Conservation (phyloP, 2,329 filamentous ascomycete species). For the Dendryphion nanum region DNA sequence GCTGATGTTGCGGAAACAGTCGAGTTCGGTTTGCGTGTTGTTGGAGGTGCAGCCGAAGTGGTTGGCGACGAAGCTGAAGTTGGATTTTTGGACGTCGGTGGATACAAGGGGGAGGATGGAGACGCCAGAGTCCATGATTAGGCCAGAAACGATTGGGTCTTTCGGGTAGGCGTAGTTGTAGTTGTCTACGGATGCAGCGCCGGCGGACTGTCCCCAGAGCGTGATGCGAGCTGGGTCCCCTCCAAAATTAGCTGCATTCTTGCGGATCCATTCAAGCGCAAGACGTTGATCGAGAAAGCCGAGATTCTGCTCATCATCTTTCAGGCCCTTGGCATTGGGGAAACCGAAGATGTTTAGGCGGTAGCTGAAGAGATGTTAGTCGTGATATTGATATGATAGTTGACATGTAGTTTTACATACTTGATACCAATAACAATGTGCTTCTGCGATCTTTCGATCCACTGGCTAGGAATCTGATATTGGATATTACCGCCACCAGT, state of each 20-base stretch:
- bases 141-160: conserved; percentile 46
- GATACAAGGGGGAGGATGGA: conserved; percentile 10
- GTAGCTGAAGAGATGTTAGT: conserved; percentile 18
- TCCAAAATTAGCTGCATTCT: conserved; percentile 40
- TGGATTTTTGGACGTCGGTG: conserved; percentile 24
- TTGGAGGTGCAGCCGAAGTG: conserved; percentile 33
- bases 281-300: conserved; percentile 42
- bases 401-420: not conserved
- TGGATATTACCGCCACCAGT: conserved; percentile 45
- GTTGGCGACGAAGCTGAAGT: conserved; percentile 40
- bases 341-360: conserved; percentile 43
- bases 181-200: conserved; percentile 44
- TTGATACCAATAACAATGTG: conserved; percentile 36
- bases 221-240: conserved; percentile 39
- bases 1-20: conserved; percentile 37
- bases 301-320: conserved; percentile 31
- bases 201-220: conserved; percentile 41
- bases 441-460: conserved; percentile 35
- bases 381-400: no score
- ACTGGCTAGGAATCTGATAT: conserved; percentile 29
- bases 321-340: conserved; percentile 34
- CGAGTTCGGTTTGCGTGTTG: conserved; percentile 25
- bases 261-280: conserved; percentile 39
- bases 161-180: conserved; percentile 50
- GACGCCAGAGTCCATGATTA: conserved; percentile 28